These are phyloP conservation scores for Xylariaceae sp. DNA, from an alignment of 2,329 filamentous ascomycete genomes.

Conservation along the genomic window DNA sequence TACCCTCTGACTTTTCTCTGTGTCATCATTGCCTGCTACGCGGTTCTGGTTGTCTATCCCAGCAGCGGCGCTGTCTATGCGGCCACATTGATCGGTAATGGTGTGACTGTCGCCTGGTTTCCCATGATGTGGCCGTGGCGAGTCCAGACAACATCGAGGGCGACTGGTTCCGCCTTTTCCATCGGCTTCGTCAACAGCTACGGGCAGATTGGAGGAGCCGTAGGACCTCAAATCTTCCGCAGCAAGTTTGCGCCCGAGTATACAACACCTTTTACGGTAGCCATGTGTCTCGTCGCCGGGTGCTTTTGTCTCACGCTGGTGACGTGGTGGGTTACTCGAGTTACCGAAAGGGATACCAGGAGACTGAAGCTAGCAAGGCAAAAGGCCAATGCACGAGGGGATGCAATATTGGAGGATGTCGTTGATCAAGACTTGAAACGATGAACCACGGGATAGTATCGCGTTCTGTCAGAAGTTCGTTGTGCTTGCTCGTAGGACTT, in stretches of 20 bases:
- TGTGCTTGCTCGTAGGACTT: too few relatives aligned
- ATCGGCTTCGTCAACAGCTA: constrained; percentile 48
- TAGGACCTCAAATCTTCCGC: constrained; percentile 35
- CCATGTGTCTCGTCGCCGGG: constrained; percentile 40
- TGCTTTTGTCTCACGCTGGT: constrained; percentile 36
- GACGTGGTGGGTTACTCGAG: constrained; percentile 42
- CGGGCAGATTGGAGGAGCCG: constrained; percentile 44
- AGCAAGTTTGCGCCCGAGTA: constrained; percentile 36
- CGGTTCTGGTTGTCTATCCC: constrained; percentile 40
- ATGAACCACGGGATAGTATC: too few relatives aligned
- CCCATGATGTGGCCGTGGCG: constrained; percentile 51
- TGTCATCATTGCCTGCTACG: constrained; percentile 40
- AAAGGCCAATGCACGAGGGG: constrained; percentile 34
- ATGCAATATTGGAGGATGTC: constrained; percentile 40
- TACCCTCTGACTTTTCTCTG: constrained; percentile 39
- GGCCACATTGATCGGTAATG: constrained; percentile 40
- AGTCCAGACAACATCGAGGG: constrained; percentile 40
- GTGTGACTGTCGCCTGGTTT: constrained; percentile 39
- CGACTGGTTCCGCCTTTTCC: constrained; percentile 45
- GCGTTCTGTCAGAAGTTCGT: too few relatives aligned
- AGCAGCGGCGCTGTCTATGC: constrained; percentile 42
- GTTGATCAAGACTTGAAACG: constrained; percentile 29
- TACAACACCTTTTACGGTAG: constrained; percentile 39
- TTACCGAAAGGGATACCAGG: constrained; percentile 40
- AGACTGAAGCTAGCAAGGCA: constrained; percentile 37